These are phyloP conservation scores for Baorangia bicolor DNA, from an alignment of 768 basidiomycete genomes.

Conservation along the genomic window DNA sequence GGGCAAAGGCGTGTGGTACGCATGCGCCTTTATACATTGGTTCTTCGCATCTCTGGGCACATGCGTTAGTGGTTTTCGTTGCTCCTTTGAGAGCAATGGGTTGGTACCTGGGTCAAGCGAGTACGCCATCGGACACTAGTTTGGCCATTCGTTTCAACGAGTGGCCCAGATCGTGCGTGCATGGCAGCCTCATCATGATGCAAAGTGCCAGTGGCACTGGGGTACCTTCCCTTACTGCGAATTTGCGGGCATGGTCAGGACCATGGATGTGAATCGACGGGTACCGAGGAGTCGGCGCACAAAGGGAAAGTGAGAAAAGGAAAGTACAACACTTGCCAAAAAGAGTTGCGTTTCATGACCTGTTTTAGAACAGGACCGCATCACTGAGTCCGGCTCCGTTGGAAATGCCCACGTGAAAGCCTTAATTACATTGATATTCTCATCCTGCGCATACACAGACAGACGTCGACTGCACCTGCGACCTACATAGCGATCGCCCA, in stretches of 20 bases:
- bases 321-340: conserved; percentile 15
- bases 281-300: not conserved
- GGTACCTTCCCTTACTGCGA: not conserved
- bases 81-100: not conserved
- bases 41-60: not conserved
- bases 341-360: not conserved
- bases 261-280: too few species aligned
- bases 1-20: not conserved
- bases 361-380: not conserved
- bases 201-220: not conserved
- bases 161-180: too few species aligned
- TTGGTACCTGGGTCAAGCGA: not conserved
- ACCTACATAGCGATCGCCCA: conserved; percentile 28
- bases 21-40: not conserved
- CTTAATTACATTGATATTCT: not conserved
- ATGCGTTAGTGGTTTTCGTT: not conserved
- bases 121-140: not conserved
- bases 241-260: not conserved
- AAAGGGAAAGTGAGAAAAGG: conserved; percentile 7
- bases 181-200: too few species aligned
- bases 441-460: not conserved
- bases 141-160: conserved; percentile 9
- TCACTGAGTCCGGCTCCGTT: not conserved
- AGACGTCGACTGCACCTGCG: not conserved
- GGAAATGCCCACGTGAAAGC: not conserved